A percentile compares a stretch with the other conserved stretches of the same genome.
phyloP scores from a whole-genome alignment of 1,284 basidiomycete species.

The Irpex lacteus region DNA sequence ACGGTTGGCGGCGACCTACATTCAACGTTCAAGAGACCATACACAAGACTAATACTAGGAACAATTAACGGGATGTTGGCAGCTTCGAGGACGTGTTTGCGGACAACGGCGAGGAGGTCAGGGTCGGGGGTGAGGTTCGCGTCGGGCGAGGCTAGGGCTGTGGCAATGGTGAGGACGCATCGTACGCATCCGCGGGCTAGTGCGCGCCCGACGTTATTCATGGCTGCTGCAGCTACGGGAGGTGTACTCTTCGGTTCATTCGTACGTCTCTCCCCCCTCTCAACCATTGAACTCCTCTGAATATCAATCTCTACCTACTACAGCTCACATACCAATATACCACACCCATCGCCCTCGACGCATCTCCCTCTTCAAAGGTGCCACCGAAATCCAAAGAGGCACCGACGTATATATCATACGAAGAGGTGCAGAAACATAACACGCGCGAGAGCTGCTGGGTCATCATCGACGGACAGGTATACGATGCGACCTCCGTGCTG shows the following conservation, averaged over 20 bases:
- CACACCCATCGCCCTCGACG: slow-evolving; percentile 4
- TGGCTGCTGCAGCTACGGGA: background rate
- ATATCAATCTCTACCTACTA: background rate
- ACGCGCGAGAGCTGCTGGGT: slow-evolving; percentile 49
- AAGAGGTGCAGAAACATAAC: slow-evolving; percentile 53
- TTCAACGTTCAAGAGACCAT: background rate
- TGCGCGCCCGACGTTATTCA: background rate
- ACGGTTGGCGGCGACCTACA: background rate
- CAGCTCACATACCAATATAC: slow-evolving; percentile 3
- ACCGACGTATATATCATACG: slow-evolving; percentile 31
- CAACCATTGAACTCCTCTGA: no score
- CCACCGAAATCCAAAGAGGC: slow-evolving; percentile 1
- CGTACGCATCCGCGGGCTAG: background rate
- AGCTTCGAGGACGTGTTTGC: background rate
- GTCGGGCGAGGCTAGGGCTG: background rate
- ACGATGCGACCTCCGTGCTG: slow-evolving; percentile 47
- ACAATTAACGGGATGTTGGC: background rate
- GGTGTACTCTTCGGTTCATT: background rate
- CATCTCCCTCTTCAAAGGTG: background rate
- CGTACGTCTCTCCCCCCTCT: background rate
- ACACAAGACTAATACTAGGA: background rate
- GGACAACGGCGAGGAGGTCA: background rate
- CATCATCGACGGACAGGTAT: slow-evolving; percentile 40
- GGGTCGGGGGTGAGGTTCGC: background rate
- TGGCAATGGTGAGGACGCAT: background rate